Evolutionary conservation across 345 rosid species (phyloP).

Genomic region (Populus pruinosa): DNA sequence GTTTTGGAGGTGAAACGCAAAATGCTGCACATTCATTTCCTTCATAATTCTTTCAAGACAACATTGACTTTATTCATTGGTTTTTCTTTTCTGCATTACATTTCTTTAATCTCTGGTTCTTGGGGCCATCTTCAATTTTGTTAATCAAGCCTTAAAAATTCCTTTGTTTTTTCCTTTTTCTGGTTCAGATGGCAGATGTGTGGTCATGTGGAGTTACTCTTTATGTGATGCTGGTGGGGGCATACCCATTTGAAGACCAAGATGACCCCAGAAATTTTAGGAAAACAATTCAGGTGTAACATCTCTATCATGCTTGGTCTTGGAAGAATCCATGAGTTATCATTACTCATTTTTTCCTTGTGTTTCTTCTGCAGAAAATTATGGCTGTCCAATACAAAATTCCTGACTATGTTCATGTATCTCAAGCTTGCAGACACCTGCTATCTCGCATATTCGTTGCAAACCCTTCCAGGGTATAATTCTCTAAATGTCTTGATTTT

Average conservation of each 20-base stretch:
- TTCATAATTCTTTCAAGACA: background rate
- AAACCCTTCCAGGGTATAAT: constrained; percentile 56
- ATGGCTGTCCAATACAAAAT: constrained; percentile 89
- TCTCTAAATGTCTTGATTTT: background rate
- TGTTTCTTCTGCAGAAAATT: constrained; percentile 52
- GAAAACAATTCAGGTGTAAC: constrained; percentile 82
- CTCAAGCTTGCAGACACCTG: constrained; percentile 74
- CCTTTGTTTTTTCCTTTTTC: no score
- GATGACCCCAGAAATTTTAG: constrained; percentile 83
- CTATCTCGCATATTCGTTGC: constrained; percentile 84
- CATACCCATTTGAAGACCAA: constrained; percentile 91
- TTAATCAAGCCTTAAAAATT: no score
- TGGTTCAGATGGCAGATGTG: constrained; percentile 74
- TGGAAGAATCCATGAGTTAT: background rate
- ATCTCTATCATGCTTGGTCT: background rate
- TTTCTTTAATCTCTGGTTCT: background rate
- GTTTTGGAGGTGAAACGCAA: background rate
- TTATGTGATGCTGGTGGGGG: constrained; percentile 91
- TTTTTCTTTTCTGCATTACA: background rate
- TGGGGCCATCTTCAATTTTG: background rate
- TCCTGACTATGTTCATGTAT: constrained; percentile 80
- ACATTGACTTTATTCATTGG: background rate
- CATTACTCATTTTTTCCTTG: background rate
- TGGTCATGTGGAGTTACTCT: constrained; percentile 99
- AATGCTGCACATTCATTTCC: background rate